These are phyloP conservation scores for Cornus controversa DNA, from an alignment of 148 eudicot genomes.

Conservation along the genomic window DNA sequence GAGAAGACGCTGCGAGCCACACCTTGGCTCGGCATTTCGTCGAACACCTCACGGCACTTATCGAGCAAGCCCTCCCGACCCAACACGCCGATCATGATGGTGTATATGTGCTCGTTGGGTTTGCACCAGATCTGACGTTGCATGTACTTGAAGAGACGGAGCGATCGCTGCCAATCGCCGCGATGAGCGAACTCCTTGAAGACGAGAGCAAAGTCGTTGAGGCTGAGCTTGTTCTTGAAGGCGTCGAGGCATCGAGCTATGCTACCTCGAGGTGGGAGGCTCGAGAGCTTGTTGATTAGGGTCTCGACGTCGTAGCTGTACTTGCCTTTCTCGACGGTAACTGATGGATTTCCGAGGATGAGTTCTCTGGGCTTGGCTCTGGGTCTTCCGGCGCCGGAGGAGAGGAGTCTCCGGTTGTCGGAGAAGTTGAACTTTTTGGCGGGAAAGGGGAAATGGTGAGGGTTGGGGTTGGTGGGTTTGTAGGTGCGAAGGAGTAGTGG, in stretches of 20 bases:
- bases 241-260: slow-evolving; percentile 86
- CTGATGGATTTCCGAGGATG: slow-evolving; percentile 62
- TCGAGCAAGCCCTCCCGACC: slow-evolving; percentile 91
- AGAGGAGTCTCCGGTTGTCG: slow-evolving; percentile 9
- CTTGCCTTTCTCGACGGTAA: slow-evolving; percentile 82
- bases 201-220: slow-evolving; percentile 70
- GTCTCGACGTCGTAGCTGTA: slow-evolving; percentile 85
- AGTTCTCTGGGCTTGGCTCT: slow-evolving; percentile 62
- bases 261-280: slow-evolving; percentile 86
- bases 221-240: slow-evolving; percentile 75
- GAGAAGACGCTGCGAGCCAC: slow-evolving; percentile 73
- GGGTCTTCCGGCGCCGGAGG: slow-evolving; percentile 15
- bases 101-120: slow-evolving; percentile 88
- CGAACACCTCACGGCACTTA: slow-evolving; percentile 72
- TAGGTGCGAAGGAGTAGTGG: slow-evolving; percentile 20
- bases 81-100: slow-evolving; percentile 68
- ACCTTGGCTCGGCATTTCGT: slow-evolving; percentile 72
- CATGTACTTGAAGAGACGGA: slow-evolving; percentile 90
- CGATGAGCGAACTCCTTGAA: slow-evolving; percentile 88
- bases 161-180: slow-evolving; percentile 92
- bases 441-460: slow-evolving; percentile 15
- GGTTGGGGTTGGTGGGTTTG: neutral
- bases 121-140: slow-evolving; percentile 97
- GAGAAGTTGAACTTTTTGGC: neutral
- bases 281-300: slow-evolving; percentile 76